phyloP scores from a whole-genome alignment of 163 green algal species.

The Chlamydomonas reinhardtii region DNA sequence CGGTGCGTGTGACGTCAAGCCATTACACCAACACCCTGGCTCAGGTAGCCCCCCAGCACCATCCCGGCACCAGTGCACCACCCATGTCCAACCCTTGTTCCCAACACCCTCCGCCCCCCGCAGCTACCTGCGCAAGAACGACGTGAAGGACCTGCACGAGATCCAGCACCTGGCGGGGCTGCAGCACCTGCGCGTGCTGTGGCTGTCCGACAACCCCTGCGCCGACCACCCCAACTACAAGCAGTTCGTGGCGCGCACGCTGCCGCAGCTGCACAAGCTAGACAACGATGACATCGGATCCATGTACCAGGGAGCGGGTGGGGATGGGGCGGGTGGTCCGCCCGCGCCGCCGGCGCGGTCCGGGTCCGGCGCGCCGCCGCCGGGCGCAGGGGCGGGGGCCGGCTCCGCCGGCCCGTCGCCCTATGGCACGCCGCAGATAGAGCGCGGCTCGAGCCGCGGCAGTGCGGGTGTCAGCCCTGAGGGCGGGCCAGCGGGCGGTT shows the following conservation, averaged over 20 bases:
- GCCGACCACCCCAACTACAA: constrained; percentile 69
- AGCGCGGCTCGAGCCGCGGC: background rate
- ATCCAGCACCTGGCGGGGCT: constrained; percentile 67
- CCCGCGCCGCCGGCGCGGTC: too few relatives aligned
- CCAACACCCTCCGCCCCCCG: background rate
- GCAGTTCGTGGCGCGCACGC: constrained; percentile 50
- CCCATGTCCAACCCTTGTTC: too few relatives aligned
- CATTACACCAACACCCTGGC: too few relatives aligned
- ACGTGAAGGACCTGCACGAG: constrained; percentile 72
- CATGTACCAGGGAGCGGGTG: background rate
- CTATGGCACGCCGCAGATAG: background rate
- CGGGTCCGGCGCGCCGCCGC: background rate
- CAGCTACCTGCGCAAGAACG: constrained; percentile 80
- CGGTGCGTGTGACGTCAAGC: too few relatives aligned
- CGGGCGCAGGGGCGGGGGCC: background rate
- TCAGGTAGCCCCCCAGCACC: too few relatives aligned
- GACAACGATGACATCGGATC: constrained; percentile 67
- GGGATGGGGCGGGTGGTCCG: too few relatives aligned
- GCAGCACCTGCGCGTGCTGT: constrained; percentile 62
- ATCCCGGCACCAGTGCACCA: too few relatives aligned
- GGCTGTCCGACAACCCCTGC: constrained; percentile 80
- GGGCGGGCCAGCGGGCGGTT: background rate
- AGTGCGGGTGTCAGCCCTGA: background rate
- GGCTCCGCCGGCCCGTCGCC: background rate
- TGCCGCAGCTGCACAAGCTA: constrained; percentile 70